Evolutionary conservation across 1,284 basidiomycete species (phyloP).

Genomic region (Veloboletus limbatus): DNA sequence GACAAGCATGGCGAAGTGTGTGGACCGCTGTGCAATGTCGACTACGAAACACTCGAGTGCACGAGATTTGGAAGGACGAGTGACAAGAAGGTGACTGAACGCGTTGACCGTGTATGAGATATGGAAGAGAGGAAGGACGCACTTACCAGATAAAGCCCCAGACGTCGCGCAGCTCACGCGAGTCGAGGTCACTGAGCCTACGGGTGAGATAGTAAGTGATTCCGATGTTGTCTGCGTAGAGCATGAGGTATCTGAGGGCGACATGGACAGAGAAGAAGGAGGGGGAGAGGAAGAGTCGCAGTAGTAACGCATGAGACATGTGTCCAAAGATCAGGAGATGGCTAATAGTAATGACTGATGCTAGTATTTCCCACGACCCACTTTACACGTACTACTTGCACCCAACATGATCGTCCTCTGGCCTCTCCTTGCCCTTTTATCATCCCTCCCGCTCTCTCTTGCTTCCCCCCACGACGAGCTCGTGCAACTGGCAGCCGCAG

Average conservation of each 20-base stretch:
- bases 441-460: slow-evolving; percentile 42
- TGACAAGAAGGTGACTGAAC: slow-evolving; percentile 85
- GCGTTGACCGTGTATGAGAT: slow-evolving; percentile 14
- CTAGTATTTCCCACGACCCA: slow-evolving; percentile 35
- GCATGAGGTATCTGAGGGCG: slow-evolving; percentile 84
- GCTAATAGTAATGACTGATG: too few species aligned
- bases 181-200: slow-evolving; percentile 75
- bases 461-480: slow-evolving; percentile 52
- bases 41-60: slow-evolving; percentile 92
- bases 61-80: slow-evolving; percentile 83
- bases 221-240: slow-evolving; percentile 90
- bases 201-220: slow-evolving; percentile 94
- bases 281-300: slow-evolving; percentile 86
- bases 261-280: slow-evolving; percentile 91
- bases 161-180: slow-evolving; percentile 85
- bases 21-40: slow-evolving; percentile 82
- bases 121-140: slow-evolving; percentile 20
- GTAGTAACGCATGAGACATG: slow-evolving; percentile 76
- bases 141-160: slow-evolving; percentile 98
- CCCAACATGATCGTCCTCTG: too few species aligned
- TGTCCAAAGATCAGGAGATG: too few species aligned
- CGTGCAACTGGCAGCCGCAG: slow-evolving; percentile 59
- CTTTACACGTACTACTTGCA: slow-evolving; percentile 27
- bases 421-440: slow-evolving; percentile 45
- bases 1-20: slow-evolving; percentile 91